These are phyloP conservation scores for Lactarius vividus DNA, from an alignment of 768 basidiomycete genomes.

Conservation along the genomic window DNA sequence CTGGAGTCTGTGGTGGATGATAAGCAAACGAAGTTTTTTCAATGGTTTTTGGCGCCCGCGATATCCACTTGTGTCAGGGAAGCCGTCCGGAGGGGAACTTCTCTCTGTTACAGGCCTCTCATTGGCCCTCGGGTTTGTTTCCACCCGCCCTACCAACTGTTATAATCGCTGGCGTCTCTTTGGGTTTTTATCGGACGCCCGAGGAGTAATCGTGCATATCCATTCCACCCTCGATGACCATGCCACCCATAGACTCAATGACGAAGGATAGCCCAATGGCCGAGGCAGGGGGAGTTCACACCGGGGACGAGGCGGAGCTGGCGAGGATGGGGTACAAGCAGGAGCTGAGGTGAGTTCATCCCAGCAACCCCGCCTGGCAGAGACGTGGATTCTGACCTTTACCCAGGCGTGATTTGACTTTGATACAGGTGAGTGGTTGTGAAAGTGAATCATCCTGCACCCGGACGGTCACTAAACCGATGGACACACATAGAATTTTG, in stretches of 20 bases:
- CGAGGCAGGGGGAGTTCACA: not conserved
- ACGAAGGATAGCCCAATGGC: not conserved
- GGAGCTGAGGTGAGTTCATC: conserved; percentile 51
- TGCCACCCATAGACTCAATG: not conserved
- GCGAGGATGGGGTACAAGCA: conserved; percentile 73
- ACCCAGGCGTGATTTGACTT: conserved; percentile 55
- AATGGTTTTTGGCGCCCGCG: not conserved
- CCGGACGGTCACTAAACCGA: conserved; percentile 6
- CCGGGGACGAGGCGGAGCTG: conserved; percentile 57
- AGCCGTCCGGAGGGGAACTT: not conserved
- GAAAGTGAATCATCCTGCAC: not conserved
- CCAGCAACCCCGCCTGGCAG: not conserved
- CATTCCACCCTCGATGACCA: not conserved
- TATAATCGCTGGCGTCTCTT: not conserved
- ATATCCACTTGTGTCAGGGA: not conserved
- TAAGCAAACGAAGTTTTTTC: not conserved
- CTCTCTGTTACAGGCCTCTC: not conserved
- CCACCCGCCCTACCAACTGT: not conserved
- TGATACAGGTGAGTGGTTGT: conserved; percentile 50
- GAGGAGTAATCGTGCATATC: not conserved
- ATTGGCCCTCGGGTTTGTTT: not conserved
- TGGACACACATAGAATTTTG: conserved; percentile 52
- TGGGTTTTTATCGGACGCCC: not conserved
- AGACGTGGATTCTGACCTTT: not conserved
- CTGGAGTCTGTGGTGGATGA: not conserved